A percentile compares a stretch with the other conserved stretches of the same genome.
phyloP scores from a whole-genome alignment of 169 alveolate genomes.

The Blepharisma undulans region DNA sequence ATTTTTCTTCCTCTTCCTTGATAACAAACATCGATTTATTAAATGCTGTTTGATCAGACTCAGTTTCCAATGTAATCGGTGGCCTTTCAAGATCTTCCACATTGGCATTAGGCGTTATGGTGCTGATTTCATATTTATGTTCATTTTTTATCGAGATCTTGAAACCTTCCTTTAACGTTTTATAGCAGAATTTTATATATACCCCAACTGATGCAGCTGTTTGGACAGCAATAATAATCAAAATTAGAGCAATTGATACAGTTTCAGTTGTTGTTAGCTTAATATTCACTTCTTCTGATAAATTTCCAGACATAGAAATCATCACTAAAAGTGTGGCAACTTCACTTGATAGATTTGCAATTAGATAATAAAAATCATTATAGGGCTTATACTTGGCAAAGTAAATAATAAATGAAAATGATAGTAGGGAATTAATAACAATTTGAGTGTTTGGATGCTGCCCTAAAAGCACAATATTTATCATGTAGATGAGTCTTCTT shows the following conservation, averaged over 20 bases:
- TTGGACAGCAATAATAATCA: neutral
- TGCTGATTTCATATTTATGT: too few species aligned
- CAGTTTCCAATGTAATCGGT: too few species aligned
- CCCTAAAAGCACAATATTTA: neutral
- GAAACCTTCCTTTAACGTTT: too few species aligned
- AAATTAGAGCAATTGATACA: neutral
- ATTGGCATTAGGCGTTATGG: too few species aligned
- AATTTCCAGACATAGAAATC: neutral
- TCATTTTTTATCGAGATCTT: too few species aligned
- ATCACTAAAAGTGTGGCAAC: constrained; percentile 9
- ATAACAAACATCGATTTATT: too few species aligned
- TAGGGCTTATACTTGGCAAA: neutral
- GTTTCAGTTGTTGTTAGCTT: neutral
- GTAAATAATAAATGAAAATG: neutral
- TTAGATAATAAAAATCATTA: neutral
- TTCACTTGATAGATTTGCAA: neutral
- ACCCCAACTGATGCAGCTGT: neutral
- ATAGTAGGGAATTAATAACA: neutral
- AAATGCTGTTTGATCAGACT: too few species aligned
- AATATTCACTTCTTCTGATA: neutral
- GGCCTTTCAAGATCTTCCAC: too few species aligned
- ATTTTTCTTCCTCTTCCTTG: too few species aligned
- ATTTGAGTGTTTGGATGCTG: neutral
- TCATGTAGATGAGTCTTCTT: neutral
- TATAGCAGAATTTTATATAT: too few species aligned